phyloP scores from a whole-genome alignment of 2,329 filamentous ascomycete species.

The Fusarium anthophilum region DNA sequence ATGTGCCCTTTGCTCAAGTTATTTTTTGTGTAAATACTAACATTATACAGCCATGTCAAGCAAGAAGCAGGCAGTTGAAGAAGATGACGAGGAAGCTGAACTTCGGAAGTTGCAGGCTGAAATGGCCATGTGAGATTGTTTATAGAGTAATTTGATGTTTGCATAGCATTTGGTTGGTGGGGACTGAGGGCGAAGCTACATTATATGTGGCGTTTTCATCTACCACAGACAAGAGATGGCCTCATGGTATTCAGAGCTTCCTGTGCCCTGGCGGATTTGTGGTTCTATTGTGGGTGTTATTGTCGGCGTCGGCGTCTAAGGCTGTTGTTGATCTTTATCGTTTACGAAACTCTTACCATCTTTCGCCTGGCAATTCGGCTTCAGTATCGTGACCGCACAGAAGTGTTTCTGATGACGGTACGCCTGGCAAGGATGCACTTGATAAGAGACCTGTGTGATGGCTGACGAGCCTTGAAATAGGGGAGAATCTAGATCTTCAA shows the following conservation, averaged over 20 bases:
- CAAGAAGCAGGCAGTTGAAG: slow-evolving; percentile 63
- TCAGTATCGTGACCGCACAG: slow-evolving; percentile 8
- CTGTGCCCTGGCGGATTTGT: slow-evolving; percentile 27
- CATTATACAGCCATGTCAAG: slow-evolving; percentile 44
- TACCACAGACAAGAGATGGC: slow-evolving; percentile 29
- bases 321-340: slow-evolving; percentile 38
- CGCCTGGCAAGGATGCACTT: not conserved
- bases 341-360: slow-evolving; percentile 31
- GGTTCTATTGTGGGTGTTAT: slow-evolving; percentile 41
- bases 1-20: slow-evolving; percentile 52
- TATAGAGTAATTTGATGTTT: slow-evolving; percentile 23
- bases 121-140: slow-evolving; percentile 83
- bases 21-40: slow-evolving; percentile 18
- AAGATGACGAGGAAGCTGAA: slow-evolving; percentile 97
- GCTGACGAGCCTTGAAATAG: slow-evolving; percentile 18
- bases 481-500: slow-evolving; percentile 43
- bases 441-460: not conserved
- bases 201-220: slow-evolving; percentile 11
- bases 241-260: slow-evolving; percentile 19
- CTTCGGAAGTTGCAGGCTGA: slow-evolving; percentile 92
- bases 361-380: slow-evolving; percentile 24
- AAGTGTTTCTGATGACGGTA: not conserved
- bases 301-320: slow-evolving; percentile 48
- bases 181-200: slow-evolving; percentile 17
- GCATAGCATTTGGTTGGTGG: slow-evolving; percentile 41